Percentiles rank a stretch among this genome's conserved stretches.
Conservation (phyloP, 257 asterid species). For the Misopates orontium region DNA sequence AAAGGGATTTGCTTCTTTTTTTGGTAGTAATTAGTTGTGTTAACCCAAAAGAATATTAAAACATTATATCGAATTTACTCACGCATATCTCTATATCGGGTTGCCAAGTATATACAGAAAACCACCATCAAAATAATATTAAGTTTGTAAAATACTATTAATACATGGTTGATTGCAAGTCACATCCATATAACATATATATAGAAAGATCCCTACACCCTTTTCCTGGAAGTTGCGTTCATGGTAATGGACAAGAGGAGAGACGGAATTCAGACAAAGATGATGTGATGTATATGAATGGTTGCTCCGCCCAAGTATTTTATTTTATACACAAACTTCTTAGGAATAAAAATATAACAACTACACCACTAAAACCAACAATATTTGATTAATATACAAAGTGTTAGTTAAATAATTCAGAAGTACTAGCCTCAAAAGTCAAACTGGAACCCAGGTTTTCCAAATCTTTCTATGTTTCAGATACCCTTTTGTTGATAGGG, state of each 20-base stretch:
- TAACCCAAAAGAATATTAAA: no score
- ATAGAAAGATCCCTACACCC: slow-evolving; percentile 29
- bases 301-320: slow-evolving; percentile 58
- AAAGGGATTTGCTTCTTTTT: no score
- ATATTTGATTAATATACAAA: slow-evolving; percentile 34
- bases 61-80: no score
- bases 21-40: no score
- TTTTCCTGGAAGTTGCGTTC: slow-evolving; percentile 47
- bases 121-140: no score
- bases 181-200: slow-evolving; percentile 22
- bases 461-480: slow-evolving; percentile 25
- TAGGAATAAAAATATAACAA: slow-evolving; percentile 30
- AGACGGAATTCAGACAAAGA: slow-evolving; percentile 44
- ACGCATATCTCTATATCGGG: no score
- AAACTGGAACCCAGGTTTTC: slow-evolving; percentile 34
- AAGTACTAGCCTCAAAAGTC: slow-evolving; percentile 38
- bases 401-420: slow-evolving; percentile 29
- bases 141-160: slow-evolving; percentile 7
- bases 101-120: no score
- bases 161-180: slow-evolving; percentile 31
- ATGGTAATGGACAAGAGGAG: slow-evolving; percentile 53
- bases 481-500: slow-evolving; percentile 38
- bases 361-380: slow-evolving; percentile 38
- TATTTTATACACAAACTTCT: slow-evolving; percentile 18
- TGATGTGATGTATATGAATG: slow-evolving; percentile 34